Evolutionary conservation across 176 grass and related monocot genomes (phyloP), one percentile per base, ranked within the genome.

Genomic region (Paspalum notatum): DNA sequence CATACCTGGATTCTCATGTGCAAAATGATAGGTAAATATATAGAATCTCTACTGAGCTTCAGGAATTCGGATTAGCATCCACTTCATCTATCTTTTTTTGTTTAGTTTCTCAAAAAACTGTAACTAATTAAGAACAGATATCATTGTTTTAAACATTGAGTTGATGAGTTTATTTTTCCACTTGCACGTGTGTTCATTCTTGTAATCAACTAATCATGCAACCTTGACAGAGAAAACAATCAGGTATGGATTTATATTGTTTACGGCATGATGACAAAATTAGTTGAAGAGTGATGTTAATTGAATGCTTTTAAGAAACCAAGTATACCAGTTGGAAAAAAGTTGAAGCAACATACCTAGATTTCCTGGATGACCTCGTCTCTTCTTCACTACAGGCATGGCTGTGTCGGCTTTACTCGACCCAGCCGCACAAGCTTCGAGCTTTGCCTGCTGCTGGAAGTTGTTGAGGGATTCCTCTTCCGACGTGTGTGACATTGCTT

Each of bases 391-490:
- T 27, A 25, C 62, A 62, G 82, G 76, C 61, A 82, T 63, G 68
- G 16, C 37, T 0, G 53, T 7, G 7, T 85, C 85, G 11, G 67
- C 73, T 79, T 82, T 88, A 63, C 85, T 91, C 11, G 85, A 73
- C 37, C 85, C 89, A 44, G 65, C 59, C 1, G 61, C 60, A 25
- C 58, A 76, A 41, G 12, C 71, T 76, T 76, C 77, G 7, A 77
- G 65, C 63, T 80, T 73, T 0, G 86, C 47, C 63, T 91, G 82
- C 82, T 85, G 86, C 78, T 85, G 86, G 61, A 88, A 75, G 27
- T 56, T 91, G 67, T 62, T 83, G 24, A 85, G 86, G 1, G 86
- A 91, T 59, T 88, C 90, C 70, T 91, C 90, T 39, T 88, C 90
- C 0, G 82, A 88, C 21, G 86, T 83, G 78, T 88, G 79, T n/a